Percentiles rank a stretch among this genome's conserved stretches.
These are phyloP conservation scores for Curvularia verruculosa DNA, from an alignment of 2,329 filamentous ascomycete genomes.

Conservation along the genomic window DNA sequence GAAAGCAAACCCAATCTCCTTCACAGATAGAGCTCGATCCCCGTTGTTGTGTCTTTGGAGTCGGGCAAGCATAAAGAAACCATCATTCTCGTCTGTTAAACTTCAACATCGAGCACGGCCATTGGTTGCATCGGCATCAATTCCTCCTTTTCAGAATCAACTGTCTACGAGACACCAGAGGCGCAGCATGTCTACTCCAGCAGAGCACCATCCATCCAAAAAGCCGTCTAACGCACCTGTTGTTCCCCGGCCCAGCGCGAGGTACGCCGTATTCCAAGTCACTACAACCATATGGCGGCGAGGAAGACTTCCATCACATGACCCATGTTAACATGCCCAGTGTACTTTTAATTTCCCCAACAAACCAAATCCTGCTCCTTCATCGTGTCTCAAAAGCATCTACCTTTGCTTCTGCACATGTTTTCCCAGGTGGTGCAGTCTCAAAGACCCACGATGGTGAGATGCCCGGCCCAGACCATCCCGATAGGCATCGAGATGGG, in stretches of 20 bases:
- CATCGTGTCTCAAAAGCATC: conserved; percentile 82
- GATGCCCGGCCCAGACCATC: conserved; percentile 57
- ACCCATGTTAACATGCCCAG: conserved; percentile 52
- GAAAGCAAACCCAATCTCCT: conserved; percentile 17
- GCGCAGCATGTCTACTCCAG: conserved; percentile 42
- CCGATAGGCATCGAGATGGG: conserved; percentile 71
- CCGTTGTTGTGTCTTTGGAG: neutral
- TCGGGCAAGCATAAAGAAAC: neutral
- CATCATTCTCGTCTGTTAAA: neutral
- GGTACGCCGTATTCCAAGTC: conserved; percentile 49
- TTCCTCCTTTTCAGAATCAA: too few relatives aligned
- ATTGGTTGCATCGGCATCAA: neutral
- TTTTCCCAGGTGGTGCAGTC: conserved; percentile 91
- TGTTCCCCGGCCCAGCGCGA: conserved; percentile 68
- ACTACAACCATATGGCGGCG: neutral
- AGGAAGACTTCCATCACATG: neutral
- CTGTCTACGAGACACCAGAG: conserved; percentile 1
- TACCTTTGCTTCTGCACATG: conserved; percentile 89
- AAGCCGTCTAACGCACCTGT: conserved; percentile 47
- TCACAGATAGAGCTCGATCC: conserved; percentile 15
- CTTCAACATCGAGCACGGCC: neutral
- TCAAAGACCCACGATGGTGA: conserved; percentile 76
- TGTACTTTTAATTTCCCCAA: conserved; percentile 82
- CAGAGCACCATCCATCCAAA: conserved; percentile 40
- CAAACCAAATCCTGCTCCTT: conserved; percentile 85